phyloP scores from a whole-genome alignment of 2,329 filamentous ascomycete genomes.

The Botrytis aclada region DNA sequence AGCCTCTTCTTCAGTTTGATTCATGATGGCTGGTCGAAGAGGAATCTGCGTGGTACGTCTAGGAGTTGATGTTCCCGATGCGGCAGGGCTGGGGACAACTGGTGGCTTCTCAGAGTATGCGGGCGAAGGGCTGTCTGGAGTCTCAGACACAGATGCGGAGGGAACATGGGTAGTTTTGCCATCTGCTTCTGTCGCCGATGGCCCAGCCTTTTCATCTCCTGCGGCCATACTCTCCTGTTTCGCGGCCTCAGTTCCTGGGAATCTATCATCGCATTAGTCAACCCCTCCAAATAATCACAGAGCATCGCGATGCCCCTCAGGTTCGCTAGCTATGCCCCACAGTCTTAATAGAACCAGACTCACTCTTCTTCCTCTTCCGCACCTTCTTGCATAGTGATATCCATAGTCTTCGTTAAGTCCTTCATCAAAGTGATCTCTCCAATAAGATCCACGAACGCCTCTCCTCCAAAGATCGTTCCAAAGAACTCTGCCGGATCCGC shows the following conservation, averaged over 20 bases:
- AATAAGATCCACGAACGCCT: constrained; percentile 94
- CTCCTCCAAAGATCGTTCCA: constrained; percentile 95
- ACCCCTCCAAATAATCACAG: constrained; percentile 46
- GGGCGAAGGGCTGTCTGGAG: constrained; percentile 21
- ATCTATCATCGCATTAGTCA: constrained; percentile 31
- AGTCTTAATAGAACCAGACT: neutral
- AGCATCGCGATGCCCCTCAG: neutral
- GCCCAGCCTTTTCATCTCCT: constrained; percentile 34
- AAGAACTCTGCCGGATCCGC: constrained; percentile 98
- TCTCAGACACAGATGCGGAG: constrained; percentile 28
- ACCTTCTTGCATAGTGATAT: constrained; percentile 83
- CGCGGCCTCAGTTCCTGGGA: constrained; percentile 56
- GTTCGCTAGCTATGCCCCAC: neutral
- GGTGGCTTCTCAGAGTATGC: constrained; percentile 22
- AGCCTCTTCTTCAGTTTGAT: constrained; percentile 77
- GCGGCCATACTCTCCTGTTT: constrained; percentile 50
- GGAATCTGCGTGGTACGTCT: constrained; percentile 52
- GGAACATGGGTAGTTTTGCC: constrained; percentile 21
- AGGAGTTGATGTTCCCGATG: constrained; percentile 44
- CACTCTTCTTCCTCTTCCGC: constrained; percentile 60
- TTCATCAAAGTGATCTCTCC: constrained; percentile 99
- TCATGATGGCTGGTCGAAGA: constrained; percentile 81
- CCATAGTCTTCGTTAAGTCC: constrained; percentile 96
- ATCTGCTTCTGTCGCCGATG: constrained; percentile 22
- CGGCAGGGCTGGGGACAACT: constrained; percentile 26